Conservation (phyloP, 768 basidiomycete genomes). For the Tylopilus balloui region DNA sequence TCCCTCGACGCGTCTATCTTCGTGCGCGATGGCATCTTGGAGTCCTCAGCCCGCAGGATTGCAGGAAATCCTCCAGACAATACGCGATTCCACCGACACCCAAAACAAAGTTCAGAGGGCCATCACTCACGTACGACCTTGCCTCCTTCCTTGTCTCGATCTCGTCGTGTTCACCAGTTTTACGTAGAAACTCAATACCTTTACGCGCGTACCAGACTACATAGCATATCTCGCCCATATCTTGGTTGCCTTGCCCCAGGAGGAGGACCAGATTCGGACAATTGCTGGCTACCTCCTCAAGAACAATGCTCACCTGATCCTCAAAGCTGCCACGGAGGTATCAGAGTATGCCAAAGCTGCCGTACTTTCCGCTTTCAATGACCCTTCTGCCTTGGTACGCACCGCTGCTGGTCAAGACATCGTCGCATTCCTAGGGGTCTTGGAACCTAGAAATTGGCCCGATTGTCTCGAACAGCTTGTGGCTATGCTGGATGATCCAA, state of each 20-base stretch:
- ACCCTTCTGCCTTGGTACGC: conserved; percentile 81
- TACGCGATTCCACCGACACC: conserved; percentile 85
- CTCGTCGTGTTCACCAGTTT: conserved; percentile 19
- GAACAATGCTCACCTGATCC: conserved; percentile 84
- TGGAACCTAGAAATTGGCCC: conserved; percentile 93
- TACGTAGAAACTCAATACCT: conserved; percentile 76
- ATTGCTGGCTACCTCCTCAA: conserved; percentile 97
- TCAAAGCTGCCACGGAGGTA: conserved; percentile 62
- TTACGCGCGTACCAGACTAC: conserved; percentile 88
- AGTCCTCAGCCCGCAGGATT: conserved; percentile 79
- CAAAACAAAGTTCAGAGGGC: conserved; percentile 66
- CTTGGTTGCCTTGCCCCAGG: conserved; percentile 70
- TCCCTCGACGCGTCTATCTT: conserved; percentile 26
- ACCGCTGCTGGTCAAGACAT: conserved; percentile 94
- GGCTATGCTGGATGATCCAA: conserved; percentile 71
- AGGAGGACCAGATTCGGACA: conserved; percentile 90
- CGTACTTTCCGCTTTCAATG: conserved; percentile 77
- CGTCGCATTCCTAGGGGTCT: conserved; percentile 78
- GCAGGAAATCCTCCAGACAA: conserved; percentile 87
- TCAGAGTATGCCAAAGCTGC: conserved; percentile 69
- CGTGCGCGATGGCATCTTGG: conserved; percentile 66
- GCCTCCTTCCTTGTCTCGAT: conserved; percentile 17
- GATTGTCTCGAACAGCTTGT: conserved; percentile 88
- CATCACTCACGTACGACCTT: conserved; percentile 70
- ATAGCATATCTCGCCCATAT: conserved; percentile 95